Evolutionary conservation across 2,329 filamentous ascomycete species (phyloP).

Genomic region (Fusarium neocosmosporiellum): DNA sequence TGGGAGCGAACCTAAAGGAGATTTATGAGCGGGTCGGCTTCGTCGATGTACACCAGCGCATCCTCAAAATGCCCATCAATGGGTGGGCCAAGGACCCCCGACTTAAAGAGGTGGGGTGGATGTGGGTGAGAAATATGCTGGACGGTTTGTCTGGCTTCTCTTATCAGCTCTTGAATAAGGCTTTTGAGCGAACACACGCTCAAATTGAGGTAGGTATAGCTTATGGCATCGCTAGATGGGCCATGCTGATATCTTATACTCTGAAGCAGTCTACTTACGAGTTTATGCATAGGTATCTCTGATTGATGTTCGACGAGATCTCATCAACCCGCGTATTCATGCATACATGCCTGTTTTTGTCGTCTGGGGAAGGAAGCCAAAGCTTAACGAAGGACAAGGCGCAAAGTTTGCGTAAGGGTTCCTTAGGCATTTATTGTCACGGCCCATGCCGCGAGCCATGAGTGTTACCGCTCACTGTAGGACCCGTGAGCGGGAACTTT

Average conservation of each 20-base stretch:
- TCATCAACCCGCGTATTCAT: conserved; percentile 58
- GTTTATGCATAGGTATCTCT: conserved; percentile 53
- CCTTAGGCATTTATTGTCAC: too few relatives aligned
- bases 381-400: conserved; percentile 10
- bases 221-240: neutral
- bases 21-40: conserved; percentile 62
- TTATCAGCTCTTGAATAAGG: conserved; percentile 52
- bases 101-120: conserved; percentile 54
- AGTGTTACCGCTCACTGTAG: too few relatives aligned
- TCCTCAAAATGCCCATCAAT: conserved; percentile 64
- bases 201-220: conserved; percentile 58
- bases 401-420: too few relatives aligned
- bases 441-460: too few relatives aligned
- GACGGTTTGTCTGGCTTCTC: conserved; percentile 52
- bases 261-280: conserved; percentile 5
- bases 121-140: conserved; percentile 55
- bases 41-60: conserved; percentile 60
- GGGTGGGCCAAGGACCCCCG: conserved; percentile 60
- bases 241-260: neutral
- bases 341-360: conserved; percentile 59
- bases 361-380: conserved; percentile 62
- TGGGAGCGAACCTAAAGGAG: conserved; percentile 48
- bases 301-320: conserved; percentile 59
- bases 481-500: too few relatives aligned
- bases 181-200: conserved; percentile 51